These are phyloP conservation scores for Melanogaster broomeanus DNA, from an alignment of 768 basidiomycete genomes.

Conservation along the genomic window DNA sequence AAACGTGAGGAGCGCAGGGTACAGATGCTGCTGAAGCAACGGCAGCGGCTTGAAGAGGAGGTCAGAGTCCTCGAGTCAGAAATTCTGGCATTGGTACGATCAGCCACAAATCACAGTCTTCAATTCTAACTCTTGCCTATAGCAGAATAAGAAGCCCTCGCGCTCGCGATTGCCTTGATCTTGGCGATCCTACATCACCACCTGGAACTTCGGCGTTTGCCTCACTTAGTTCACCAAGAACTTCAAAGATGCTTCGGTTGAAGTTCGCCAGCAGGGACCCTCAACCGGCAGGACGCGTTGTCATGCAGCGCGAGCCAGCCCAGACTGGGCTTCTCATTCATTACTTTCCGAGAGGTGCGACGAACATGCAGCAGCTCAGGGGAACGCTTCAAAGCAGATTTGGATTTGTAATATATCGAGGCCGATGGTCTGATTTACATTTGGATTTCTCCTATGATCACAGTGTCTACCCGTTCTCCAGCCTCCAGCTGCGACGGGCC, in stretches of 20 bases:
- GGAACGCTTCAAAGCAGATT: background rate
- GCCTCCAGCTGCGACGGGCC: conserved; percentile 42
- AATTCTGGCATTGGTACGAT: conserved; percentile 52
- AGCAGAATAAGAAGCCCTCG: conserved; percentile 23
- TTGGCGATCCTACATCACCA: too few relatives aligned
- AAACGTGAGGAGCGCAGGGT: conserved; percentile 69
- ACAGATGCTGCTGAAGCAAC: conserved; percentile 64
- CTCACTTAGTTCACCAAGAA: background rate
- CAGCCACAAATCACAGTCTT: background rate
- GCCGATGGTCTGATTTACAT: conserved; percentile 14
- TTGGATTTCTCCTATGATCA: conserved; percentile 70
- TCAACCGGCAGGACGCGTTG: too few relatives aligned
- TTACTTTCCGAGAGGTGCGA: too few relatives aligned
- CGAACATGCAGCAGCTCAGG: background rate
- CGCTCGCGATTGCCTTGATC: background rate
- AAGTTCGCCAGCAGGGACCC: too few relatives aligned
- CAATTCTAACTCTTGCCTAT: conserved; percentile 7
- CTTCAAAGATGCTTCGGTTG: too few relatives aligned
- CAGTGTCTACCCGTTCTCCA: conserved; percentile 59
- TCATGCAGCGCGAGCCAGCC: too few relatives aligned
- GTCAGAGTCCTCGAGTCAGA: conserved; percentile 61
- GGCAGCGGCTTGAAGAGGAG: conserved; percentile 68
- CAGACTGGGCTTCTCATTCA: too few relatives aligned
- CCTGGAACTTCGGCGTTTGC: background rate
- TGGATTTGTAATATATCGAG: too few relatives aligned